These are phyloP conservation scores for Musa itinerans DNA, from an alignment of 176 grass and related monocot genomes.

Conservation along the genomic window DNA sequence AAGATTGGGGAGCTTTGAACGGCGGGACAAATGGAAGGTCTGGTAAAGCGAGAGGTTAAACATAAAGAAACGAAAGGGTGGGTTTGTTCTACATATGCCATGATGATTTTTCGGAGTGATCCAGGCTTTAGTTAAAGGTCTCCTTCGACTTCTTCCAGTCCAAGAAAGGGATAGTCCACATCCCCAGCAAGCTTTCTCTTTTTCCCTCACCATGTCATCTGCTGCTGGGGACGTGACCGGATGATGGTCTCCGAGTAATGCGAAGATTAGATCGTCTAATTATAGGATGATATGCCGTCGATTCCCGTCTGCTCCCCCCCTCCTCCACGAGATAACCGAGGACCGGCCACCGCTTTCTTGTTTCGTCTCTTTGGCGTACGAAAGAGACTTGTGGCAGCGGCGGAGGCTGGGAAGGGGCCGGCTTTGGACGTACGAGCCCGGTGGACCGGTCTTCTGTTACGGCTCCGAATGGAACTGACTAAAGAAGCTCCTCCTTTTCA, in stretches of 20 bases:
- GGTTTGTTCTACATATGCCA: neutral
- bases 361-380: too few species aligned
- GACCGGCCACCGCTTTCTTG: too few species aligned
- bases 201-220: neutral
- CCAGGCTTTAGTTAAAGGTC: neutral
- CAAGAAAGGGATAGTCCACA: conserved; percentile 6
- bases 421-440: too few species aligned
- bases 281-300: neutral
- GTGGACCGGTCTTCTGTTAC: too few species aligned
- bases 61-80: neutral
- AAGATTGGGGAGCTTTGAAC: neutral
- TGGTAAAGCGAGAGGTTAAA: neutral
- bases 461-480: neutral
- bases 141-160: neutral
- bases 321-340: too few species aligned
- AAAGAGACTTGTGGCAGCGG: too few species aligned
- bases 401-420: too few species aligned
- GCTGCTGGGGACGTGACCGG: neutral
- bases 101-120: neutral
- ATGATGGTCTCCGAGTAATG: neutral
- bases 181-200: neutral
- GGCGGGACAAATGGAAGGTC: neutral
- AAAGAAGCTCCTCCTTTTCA: neutral
- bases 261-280: neutral
- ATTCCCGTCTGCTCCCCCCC: too few species aligned